Evolutionary conservation across 768 basidiomycete genomes (phyloP), one percentile per base, ranked within the genome.

Genomic region (Mycena galericulata): DNA sequence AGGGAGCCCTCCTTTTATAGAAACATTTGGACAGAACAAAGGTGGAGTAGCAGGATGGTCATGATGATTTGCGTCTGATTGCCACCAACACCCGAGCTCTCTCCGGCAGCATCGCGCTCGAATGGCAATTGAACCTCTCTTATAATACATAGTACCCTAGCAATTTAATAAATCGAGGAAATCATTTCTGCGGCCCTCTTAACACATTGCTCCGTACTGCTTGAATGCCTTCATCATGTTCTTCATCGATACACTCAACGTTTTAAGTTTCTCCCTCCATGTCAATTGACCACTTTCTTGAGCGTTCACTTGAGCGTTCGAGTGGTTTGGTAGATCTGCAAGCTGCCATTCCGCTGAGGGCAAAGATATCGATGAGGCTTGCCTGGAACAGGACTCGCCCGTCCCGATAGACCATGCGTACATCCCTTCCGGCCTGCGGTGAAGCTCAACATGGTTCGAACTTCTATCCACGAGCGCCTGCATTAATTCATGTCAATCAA

Each of bases 211-310:
- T 11, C 65, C 50, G 29, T 63, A 59, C 9, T 58, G 26, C 45
- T 32, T 30, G 20, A 60, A 41, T 24, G 49, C 58, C 20, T 57
- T 65, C 54, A 71, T 36, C 54, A 38, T 57, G 26, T 46, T 65
- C 26, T 51, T 54, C 1, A 72, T 56, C 36, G 56, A 43, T 54
- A 51, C 53, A 36, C 57, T 47, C 53, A 71, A n/a, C 50, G 41
- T 49, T 62, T 60, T 57, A 26, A 68, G 27, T 49, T 45, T 68
- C 17, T 68, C 47, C 67, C 70, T 57, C 70, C 67, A 65, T 30
- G 50, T 26, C 34, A 45, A 17, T 2, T 61, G 32, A 26, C 17
- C 55, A n/a, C 57, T 24, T 14, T 50, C 57, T 62, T 34, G 54
- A 58, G 34, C 8, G n/a, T 30, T 32, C 2, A 24, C 57, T 62